These are phyloP conservation scores for Trichoderma asperelloides DNA, from an alignment of 495 filamentous ascomycete species.

Conservation along the genomic window DNA sequence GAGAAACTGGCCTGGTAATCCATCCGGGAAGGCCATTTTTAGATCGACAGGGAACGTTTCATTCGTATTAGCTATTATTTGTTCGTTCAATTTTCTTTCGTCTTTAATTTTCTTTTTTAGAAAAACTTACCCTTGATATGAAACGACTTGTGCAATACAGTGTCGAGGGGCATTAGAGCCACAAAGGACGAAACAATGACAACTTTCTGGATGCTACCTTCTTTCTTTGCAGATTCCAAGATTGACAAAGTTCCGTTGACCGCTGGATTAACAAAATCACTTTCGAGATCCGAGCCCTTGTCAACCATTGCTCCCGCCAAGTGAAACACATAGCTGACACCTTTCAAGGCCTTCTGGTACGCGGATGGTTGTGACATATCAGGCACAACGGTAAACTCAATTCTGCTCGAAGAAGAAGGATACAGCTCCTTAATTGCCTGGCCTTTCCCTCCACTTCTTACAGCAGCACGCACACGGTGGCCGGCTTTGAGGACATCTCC, in stretches of 20 bases:
- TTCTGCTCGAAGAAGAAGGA: neutral
- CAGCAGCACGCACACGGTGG: neutral
- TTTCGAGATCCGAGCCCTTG: neutral
- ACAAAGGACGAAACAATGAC: neutral
- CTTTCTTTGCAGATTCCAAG: neutral
- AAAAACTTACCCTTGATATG: neutral
- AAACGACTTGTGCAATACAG: neutral
- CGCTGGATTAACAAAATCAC: neutral
- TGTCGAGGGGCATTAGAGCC: neutral
- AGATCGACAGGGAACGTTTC: neutral
- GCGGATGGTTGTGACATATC: neutral
- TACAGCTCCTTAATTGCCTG: neutral
- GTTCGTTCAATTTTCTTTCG: neutral
- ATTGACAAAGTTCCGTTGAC: neutral
- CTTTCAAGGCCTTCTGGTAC: neutral
- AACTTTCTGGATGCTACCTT: neutral
- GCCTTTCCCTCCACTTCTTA: neutral
- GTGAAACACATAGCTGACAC: neutral
- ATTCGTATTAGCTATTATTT: neutral
- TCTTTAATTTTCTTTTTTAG: neutral
- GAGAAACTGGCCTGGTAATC: neutral
- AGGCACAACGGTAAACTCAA: neutral
- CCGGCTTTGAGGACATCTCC: slow-evolving; percentile 4
- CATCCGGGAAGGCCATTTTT: neutral
- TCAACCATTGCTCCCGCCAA: neutral